Evolutionary conservation across 306 rosid genomes (phyloP).

Genomic region (Vigna angularis): DNA sequence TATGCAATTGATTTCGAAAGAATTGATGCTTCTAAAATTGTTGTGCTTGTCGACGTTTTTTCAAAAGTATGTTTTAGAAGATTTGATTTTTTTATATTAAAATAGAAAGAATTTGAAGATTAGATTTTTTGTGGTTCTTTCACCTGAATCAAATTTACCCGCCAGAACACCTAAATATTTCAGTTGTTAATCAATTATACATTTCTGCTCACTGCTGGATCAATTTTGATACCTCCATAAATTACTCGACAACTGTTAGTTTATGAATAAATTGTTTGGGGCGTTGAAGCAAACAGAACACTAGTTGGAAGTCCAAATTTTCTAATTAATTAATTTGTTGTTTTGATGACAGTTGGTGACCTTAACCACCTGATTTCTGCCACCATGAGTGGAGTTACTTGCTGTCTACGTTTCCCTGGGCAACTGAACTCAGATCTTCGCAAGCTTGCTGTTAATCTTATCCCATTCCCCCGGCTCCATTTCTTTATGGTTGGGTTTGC

Average conservation of each 20-base stretch:
- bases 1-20: background rate
- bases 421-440: constrained; percentile 62
- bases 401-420: constrained; percentile 67
- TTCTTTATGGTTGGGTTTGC: constrained; percentile 67
- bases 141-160: background rate
- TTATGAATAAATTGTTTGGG: background rate
- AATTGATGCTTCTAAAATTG: background rate
- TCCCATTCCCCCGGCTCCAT: constrained; percentile 60
- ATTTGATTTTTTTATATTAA: background rate
- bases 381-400: constrained; percentile 67
- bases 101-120: background rate
- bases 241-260: background rate
- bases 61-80: background rate
- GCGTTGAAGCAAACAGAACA: background rate
- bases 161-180: background rate
- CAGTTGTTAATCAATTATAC: background rate
- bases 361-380: constrained; percentile 62
- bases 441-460: constrained; percentile 63
- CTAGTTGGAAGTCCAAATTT: constrained; percentile 22
- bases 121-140: background rate
- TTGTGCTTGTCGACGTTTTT: background rate
- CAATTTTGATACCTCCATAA: background rate
- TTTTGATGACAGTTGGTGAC: constrained; percentile 55
- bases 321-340: background rate
- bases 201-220: background rate